Percentiles rank a stretch among this genome's conserved stretches.
Conservation (phyloP, 805 yeast species). For the Yarrowia hollandica region DNA sequence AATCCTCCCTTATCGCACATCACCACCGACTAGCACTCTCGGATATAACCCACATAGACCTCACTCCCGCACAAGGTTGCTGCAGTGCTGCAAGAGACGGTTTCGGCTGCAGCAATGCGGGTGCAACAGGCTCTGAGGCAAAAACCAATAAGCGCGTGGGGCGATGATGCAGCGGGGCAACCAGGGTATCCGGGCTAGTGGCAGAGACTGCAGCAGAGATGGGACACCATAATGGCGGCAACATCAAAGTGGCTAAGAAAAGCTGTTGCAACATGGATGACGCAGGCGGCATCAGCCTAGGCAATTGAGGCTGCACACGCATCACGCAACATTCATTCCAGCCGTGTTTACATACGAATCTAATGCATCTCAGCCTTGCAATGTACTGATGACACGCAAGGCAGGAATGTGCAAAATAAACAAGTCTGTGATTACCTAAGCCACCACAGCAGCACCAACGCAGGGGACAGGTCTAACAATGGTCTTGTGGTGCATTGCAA, state of each 20-base stretch:
- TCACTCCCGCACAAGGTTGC: no score
- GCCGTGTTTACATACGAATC: constrained; percentile 13
- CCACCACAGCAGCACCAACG: no score
- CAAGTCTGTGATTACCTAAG: neutral
- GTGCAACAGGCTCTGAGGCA: neutral
- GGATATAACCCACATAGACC: no score
- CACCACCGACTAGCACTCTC: no score
- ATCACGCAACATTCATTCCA: no score
- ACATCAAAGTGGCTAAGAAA: no score
- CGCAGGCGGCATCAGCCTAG: neutral
- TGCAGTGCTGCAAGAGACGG: neutral
- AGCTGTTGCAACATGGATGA: neutral
- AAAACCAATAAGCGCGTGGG: neutral
- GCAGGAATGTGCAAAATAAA: neutral
- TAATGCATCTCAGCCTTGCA: constrained; percentile 14
- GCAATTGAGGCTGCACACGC: no score
- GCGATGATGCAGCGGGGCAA: constrained; percentile 20
- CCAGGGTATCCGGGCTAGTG: neutral
- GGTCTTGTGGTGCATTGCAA: no score
- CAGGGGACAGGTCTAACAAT: no score
- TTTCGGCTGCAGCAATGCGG: constrained; percentile 13
- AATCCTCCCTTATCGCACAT: no score
- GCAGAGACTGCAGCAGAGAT: no score
- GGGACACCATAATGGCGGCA: no score
- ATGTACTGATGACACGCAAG: neutral